Conservation (phyloP, 352 stramenopile genomes). For the Pythium aristosporum region DNA sequence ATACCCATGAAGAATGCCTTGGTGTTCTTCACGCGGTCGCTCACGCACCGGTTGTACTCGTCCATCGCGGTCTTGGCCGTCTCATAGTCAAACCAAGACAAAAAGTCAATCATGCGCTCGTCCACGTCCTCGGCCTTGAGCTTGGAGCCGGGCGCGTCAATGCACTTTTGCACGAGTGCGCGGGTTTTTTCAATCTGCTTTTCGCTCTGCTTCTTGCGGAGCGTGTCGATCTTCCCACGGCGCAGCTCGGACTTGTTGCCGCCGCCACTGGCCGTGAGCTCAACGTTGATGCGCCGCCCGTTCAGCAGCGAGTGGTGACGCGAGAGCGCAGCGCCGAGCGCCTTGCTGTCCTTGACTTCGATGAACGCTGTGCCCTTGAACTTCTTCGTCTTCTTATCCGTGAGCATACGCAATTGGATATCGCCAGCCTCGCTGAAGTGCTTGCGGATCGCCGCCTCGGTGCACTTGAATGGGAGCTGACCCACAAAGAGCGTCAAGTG, state of each 20-base stretch:
- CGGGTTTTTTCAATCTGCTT: conserved; percentile 84
- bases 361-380: conserved; percentile 88
- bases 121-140: conserved; percentile 77
- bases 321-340: conserved; percentile 70
- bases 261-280: conserved; percentile 76
- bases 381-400: conserved; percentile 79
- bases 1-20: conserved; percentile 91
- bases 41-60: conserved; percentile 77
- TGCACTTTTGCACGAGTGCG: conserved; percentile 80
- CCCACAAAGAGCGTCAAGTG: conserved; percentile 86
- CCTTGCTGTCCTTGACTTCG: conserved; percentile 82
- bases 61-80: conserved; percentile 82
- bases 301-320: conserved; percentile 80
- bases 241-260: conserved; percentile 83
- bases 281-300: conserved; percentile 85
- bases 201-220: conserved; percentile 80
- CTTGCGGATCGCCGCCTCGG: conserved; percentile 54
- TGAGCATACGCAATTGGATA: conserved; percentile 78
- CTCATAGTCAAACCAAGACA: conserved; percentile 89
- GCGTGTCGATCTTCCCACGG: conserved; percentile 59
- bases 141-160: conserved; percentile 69
- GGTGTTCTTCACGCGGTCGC: conserved; percentile 74
- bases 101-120: conserved; percentile 84
- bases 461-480: conserved; percentile 77
- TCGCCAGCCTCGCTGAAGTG: conserved; percentile 79